A percentile compares a stretch with the other conserved stretches of the same genome.
Conservation (phyloP, 441 rosid genomes). For the Metrosideros polymorpha region DNA sequence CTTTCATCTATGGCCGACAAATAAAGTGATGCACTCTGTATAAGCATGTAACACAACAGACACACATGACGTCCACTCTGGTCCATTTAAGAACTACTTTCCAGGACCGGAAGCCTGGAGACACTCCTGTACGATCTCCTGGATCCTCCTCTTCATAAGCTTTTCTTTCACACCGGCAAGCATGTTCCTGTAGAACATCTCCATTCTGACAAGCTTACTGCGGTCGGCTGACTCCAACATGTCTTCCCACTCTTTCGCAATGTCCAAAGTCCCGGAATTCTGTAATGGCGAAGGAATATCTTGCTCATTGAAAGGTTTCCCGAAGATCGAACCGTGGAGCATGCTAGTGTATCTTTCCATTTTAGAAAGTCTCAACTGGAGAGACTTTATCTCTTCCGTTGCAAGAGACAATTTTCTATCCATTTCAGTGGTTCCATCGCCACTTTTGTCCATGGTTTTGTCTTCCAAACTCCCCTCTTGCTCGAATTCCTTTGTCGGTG, state of each 20-base stretch:
- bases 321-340: conserved; percentile 78
- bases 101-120: conserved; percentile 28
- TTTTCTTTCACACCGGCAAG: conserved; percentile 68
- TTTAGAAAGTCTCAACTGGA: conserved; percentile 41
- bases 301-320: conserved; percentile 59
- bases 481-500: conserved; percentile 24
- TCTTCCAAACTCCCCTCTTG: conserved; percentile 23
- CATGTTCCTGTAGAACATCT: conserved; percentile 68
- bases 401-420: conserved; percentile 37
- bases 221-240: conserved; percentile 71
- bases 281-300: conserved; percentile 50
- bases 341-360: conserved; percentile 71
- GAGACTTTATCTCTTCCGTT: conserved; percentile 56
- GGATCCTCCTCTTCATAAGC: conserved; percentile 68
- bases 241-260: conserved; percentile 68
- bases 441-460: conserved; percentile 14
- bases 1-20: not conserved
- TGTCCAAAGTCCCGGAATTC: conserved; percentile 43
- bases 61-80: not conserved
- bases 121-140: conserved; percentile 63
- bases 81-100: not conserved
- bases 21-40: not conserved
- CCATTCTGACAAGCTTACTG: conserved; percentile 53
- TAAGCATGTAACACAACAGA: not conserved
- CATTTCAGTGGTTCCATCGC: conserved; percentile 17